Evolutionary conservation across 192 early-diverging fungal species (phyloP).

Genomic region (Coemansia sp.): DNA sequence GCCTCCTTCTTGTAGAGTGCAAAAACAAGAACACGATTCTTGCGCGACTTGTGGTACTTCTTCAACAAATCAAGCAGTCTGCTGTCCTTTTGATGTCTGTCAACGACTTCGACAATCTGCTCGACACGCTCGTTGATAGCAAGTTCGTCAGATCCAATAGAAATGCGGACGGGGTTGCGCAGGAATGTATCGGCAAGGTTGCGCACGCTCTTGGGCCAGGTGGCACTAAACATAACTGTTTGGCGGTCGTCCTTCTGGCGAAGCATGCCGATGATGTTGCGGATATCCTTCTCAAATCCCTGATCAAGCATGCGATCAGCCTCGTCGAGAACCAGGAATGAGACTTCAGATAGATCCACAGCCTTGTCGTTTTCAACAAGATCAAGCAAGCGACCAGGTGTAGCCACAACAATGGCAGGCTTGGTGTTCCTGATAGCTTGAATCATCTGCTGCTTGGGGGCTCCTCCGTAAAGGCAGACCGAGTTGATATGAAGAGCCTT

Average conservation of each 20-base stretch:
- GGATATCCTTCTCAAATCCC: constrained; percentile 90
- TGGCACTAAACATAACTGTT: constrained; percentile 95
- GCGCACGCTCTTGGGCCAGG: constrained; percentile 90
- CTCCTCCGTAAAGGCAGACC: constrained; percentile 89
- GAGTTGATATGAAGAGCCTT: constrained; percentile 61
- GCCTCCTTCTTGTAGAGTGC: constrained; percentile 98
- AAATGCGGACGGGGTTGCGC: constrained; percentile 72
- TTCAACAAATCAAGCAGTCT: constrained; percentile 73
- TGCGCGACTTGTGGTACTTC: constrained; percentile 80
- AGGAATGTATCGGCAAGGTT: constrained; percentile 83
- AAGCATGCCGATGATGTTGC: constrained; percentile 74
- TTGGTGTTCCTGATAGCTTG: constrained; percentile 49
- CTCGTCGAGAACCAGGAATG: constrained; percentile 93
- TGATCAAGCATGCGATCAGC: constrained; percentile 97
- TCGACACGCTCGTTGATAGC: constrained; percentile 80
- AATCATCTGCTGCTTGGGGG: constrained; percentile 73
- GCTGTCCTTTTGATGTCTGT: constrained; percentile 71
- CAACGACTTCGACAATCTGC: constrained; percentile 89
- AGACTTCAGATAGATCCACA: constrained; percentile 74
- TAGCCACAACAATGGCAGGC: constrained; percentile 80
- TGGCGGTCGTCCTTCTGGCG: constrained; percentile 72
- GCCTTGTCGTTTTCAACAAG: constrained; percentile 74
- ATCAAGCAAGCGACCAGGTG: constrained; percentile 95
- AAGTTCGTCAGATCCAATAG: constrained; percentile 86
- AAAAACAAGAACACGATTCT: constrained; percentile 90